Percentiles rank a stretch among this genome's conserved stretches.
Conservation (phyloP, 345 rosid genomes). For the Citrus sp. region DNA sequence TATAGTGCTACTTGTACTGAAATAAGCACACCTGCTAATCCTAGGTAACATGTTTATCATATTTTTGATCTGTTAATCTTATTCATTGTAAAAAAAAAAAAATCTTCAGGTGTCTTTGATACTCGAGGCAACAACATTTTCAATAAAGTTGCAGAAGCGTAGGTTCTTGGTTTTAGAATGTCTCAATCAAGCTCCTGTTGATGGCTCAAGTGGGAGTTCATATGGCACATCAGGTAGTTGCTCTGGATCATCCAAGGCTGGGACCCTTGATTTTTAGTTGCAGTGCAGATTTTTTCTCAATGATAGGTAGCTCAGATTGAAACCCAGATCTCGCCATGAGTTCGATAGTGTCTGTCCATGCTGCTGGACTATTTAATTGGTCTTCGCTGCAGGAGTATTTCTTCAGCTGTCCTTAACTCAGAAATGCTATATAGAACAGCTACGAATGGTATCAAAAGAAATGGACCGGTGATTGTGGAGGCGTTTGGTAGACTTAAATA, state of each 20-base stretch:
- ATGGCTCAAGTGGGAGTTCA: slow-evolving; percentile 82
- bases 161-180: slow-evolving; percentile 75
- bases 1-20: background rate
- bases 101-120: slow-evolving; percentile 66
- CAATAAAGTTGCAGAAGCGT: slow-evolving; percentile 80
- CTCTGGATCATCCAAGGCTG: slow-evolving; percentile 56
- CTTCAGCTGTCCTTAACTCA: background rate
- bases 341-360: background rate
- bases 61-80: background rate
- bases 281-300: slow-evolving; percentile 5
- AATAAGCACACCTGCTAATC: background rate
- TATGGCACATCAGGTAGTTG: slow-evolving; percentile 70
- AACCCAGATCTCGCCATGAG: background rate
- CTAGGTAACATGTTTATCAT: background rate
- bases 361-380: background rate
- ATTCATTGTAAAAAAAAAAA: background rate
- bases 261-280: slow-evolving; percentile 64
- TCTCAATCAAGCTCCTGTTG: slow-evolving; percentile 93
- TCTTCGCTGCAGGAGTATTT: background rate
- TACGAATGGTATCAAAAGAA: background rate
- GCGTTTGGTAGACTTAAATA: background rate
- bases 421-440: background rate
- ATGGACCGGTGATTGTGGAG: background rate
- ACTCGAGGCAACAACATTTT: slow-evolving; percentile 80
- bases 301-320: background rate